Evolutionary conservation across 345 rosid genomes (phyloP).

Genomic region (Capsella bursapastoris): DNA sequence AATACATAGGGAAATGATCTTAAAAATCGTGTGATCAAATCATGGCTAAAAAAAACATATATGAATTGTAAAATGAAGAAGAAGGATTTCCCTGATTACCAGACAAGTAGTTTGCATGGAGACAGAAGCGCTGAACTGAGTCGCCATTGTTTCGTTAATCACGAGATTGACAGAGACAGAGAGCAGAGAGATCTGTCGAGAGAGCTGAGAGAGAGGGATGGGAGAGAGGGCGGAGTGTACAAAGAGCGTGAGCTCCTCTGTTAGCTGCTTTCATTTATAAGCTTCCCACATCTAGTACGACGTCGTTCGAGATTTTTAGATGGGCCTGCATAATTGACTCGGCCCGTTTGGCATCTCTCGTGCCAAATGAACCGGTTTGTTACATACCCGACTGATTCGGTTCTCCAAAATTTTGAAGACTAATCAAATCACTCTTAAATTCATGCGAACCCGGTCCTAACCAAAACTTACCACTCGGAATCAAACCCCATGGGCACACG

Average conservation of each 20-base stretch:
- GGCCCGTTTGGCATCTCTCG: slow-evolving; percentile 22
- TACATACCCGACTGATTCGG: background rate
- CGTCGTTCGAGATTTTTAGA: background rate
- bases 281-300: background rate
- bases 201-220: background rate
- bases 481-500: background rate
- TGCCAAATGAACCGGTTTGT: slow-evolving; percentile 7
- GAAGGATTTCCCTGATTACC: slow-evolving; percentile 25
- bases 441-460: background rate
- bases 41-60: background rate
- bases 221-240: slow-evolving; percentile 45
- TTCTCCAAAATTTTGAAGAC: background rate
- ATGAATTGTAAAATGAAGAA: background rate
- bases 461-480: background rate
- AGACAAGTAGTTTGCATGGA: slow-evolving; percentile 50
- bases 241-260: slow-evolving; percentile 40
- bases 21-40: slow-evolving; percentile 8
- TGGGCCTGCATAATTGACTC: slow-evolving; percentile 16
- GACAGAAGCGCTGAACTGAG: slow-evolving; percentile 42
- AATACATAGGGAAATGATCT: slow-evolving; percentile 7
- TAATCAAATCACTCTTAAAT: too few relatives aligned
- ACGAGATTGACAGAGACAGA: background rate
- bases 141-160: slow-evolving; percentile 49
- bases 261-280: slow-evolving; percentile 36
- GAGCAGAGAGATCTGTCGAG: slow-evolving; percentile 27